Evolutionary conservation across 768 basidiomycete genomes (phyloP), one percentile per base, ranked within the genome.

Genomic region (Sporobolomyces phaffii): DNA sequence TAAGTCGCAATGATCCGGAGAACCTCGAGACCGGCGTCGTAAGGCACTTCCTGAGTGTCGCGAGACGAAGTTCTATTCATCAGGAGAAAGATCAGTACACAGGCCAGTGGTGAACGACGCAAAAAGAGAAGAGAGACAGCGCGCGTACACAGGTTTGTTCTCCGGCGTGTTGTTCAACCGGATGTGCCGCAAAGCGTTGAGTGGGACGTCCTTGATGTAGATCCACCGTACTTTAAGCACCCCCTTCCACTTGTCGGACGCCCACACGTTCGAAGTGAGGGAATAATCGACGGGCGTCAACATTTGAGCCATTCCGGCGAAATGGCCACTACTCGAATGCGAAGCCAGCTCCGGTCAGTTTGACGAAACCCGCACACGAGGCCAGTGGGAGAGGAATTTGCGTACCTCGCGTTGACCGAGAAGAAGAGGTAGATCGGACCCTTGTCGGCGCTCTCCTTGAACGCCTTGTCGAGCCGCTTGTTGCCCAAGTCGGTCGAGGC

Each of bases 221-320:
- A 98, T 86, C 96, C 96, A 98, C 62, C 87, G 84, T 29, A 99
- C 91, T 80, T 93, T 94, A 82, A 99, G 96, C 58, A 98, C 91
- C 28, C 96, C 96, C 78, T 99, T 98, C 96, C 96, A 99, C 77
- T 99, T 99, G 62, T 98, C 93, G 38, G 93, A 93, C 1, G 93
- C 93, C 96, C 96, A 99, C 24, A 99, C 96, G 1, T 88, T 97
- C 68, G 90, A 92, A 76, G 90, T 91, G 64, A 88, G 84, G 8
- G 89, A 88, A 77, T 98, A 93, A 77, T 98, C 94, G 41, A 98
- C 91, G 15, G 90, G 88, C 11, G 91, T 94, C 74, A 94, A 78
- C 94, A 98, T 97, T 79, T 96, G 92, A 2, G 94, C 94, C 85
- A 98, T 91, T 40, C 94, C 94, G 74, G 94, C 97, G 78, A 98